Conservation (phyloP, 176 grass and related monocot genomes). For the Alopecurus myosuroides region DNA sequence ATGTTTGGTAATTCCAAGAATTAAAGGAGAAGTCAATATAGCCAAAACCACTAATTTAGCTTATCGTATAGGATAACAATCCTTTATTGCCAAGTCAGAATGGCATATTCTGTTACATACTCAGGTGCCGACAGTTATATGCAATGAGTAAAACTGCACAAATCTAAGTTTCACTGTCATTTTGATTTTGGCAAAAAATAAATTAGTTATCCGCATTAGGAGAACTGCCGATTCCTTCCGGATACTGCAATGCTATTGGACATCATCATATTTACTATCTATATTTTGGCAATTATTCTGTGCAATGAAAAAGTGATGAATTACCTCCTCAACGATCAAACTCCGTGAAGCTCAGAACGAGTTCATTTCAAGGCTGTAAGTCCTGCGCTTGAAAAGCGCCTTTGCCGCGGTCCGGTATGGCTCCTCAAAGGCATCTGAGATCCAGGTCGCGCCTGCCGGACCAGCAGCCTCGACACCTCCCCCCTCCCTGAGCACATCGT, state of each 20-base stretch:
- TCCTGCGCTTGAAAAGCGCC: slow-evolving; percentile 63
- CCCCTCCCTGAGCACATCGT: slow-evolving; percentile 36
- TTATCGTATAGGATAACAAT: neutral
- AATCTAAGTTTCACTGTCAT: neutral
- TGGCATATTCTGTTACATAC: neutral
- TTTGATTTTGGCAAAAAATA: neutral
- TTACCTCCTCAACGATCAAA: slow-evolving; percentile 30
- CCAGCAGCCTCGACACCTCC: slow-evolving; percentile 17
- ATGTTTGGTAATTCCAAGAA: neutral
- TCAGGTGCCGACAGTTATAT: neutral
- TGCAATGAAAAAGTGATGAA: neutral
- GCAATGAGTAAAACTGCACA: neutral
- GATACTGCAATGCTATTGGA: neutral
- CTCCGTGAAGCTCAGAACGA: slow-evolving; percentile 58
- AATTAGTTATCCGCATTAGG: neutral
- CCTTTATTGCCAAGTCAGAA: neutral
- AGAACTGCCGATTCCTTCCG: neutral
- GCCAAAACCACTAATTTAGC: neutral
- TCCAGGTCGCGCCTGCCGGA: slow-evolving; percentile 42
- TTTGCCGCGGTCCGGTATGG: slow-evolving; percentile 52
- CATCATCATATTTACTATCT: neutral
- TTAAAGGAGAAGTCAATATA: neutral
- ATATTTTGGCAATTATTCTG: neutral
- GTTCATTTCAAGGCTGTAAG: slow-evolving; percentile 86
- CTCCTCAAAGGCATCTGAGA: slow-evolving; percentile 84